phyloP scores from a whole-genome alignment of 495 filamentous ascomycete species.

The Beverwykella pulmonaria region DNA sequence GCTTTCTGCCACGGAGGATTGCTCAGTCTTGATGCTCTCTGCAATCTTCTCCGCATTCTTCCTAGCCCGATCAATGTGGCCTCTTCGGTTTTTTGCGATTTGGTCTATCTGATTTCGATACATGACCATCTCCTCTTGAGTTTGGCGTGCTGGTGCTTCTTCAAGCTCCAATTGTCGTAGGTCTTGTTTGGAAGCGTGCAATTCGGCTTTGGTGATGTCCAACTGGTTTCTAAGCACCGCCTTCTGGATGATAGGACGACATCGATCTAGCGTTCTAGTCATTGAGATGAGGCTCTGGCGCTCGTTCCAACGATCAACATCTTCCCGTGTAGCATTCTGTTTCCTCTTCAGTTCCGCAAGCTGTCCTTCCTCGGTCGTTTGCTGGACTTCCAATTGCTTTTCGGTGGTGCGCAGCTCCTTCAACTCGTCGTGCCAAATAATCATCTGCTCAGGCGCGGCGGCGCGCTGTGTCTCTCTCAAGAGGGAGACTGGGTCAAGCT shows the following conservation, averaged over 20 bases:
- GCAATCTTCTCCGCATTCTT: conserved; percentile 54
- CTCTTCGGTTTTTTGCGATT: conserved; percentile 57
- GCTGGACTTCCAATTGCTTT: conserved; percentile 62
- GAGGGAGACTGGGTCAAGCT: conserved; percentile 79
- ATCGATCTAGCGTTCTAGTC: conserved; percentile 66
- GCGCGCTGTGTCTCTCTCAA: conserved; percentile 83
- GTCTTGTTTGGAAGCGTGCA: conserved; percentile 46
- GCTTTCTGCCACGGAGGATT: conserved; percentile 60
- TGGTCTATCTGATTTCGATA: conserved; percentile 49
- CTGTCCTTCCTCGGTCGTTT: conserved; percentile 61
- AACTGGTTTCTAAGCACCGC: conserved; percentile 47
- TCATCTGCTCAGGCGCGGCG: conserved; percentile 77
- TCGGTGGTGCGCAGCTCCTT: conserved; percentile 71
- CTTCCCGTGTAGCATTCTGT: conserved; percentile 75
- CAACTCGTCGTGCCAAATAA: conserved; percentile 73
- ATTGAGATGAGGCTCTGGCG: conserved; percentile 66
- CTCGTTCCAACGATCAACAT: conserved; percentile 81
- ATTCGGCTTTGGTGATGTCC: conserved; percentile 20
- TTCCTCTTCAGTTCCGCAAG: conserved; percentile 68
- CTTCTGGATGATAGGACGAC: conserved; percentile 69
- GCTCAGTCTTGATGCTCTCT: conserved; percentile 54
- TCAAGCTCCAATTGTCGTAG: conserved; percentile 56
- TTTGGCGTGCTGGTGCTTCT: conserved; percentile 57
- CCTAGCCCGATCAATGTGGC: conserved; percentile 56
- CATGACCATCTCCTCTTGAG: conserved; percentile 28